These are phyloP conservation scores for Populus simonii DNA, from an alignment of 345 rosid species.

Conservation along the genomic window DNA sequence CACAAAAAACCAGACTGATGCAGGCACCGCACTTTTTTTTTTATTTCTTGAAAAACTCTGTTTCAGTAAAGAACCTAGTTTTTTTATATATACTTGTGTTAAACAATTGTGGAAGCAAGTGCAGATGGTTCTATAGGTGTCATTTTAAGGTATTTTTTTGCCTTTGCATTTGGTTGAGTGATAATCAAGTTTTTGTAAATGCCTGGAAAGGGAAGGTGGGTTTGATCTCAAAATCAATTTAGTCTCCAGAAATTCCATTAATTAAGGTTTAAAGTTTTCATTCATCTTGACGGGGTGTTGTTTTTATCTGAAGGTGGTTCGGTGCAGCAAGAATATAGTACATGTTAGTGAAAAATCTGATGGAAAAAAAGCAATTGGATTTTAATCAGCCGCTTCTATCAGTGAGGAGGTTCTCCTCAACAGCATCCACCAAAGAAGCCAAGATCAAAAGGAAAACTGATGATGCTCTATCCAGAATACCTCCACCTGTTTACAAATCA, in stretches of 20 bases:
- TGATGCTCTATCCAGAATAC: slow-evolving; percentile 33
- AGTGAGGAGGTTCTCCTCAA: slow-evolving; percentile 54
- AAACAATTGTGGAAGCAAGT: neutral
- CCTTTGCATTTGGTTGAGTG: neutral
- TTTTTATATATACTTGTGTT: neutral
- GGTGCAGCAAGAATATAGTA: slow-evolving; percentile 24
- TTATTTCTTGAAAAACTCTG: neutral
- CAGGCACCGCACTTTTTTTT: neutral
- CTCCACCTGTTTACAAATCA: slow-evolving; percentile 65
- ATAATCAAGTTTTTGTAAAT: no score
- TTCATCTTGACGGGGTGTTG: slow-evolving; percentile 8
- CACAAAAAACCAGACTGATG: neutral
- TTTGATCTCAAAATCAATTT: no score
- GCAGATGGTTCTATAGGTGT: neutral
- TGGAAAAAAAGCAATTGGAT: slow-evolving; percentile 83
- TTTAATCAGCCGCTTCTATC: slow-evolving; percentile 76
- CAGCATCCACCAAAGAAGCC: slow-evolving; percentile 32
- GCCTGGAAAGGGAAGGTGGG: no score
- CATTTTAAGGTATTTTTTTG: neutral
- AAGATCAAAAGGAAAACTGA: slow-evolving; percentile 43
- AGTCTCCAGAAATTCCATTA: no score
- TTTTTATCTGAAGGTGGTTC: slow-evolving; percentile 11
- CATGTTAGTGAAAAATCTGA: slow-evolving; percentile 42
- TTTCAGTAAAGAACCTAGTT: neutral
- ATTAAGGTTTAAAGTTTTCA: neutral